phyloP scores from a whole-genome alignment of 2,329 filamentous ascomycete species.

The Claviceps humidiphila region DNA sequence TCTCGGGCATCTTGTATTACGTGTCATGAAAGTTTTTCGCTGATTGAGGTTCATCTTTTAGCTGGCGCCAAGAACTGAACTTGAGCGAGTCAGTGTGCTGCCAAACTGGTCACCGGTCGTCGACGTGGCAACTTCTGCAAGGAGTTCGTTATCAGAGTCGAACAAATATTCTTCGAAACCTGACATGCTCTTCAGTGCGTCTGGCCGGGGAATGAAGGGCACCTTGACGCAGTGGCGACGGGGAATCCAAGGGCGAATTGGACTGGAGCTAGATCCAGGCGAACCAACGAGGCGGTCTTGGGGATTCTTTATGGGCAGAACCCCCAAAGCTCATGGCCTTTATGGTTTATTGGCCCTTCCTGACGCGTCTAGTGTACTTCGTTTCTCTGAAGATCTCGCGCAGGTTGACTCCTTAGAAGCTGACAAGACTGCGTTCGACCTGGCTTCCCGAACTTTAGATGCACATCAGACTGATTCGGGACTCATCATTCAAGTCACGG shows the following conservation, averaged over 20 bases:
- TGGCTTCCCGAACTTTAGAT: constrained; percentile 38
- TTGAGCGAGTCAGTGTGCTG: constrained; percentile 33
- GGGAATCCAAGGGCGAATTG: constrained; percentile 57
- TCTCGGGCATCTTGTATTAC: constrained; percentile 7
- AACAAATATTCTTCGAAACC: constrained; percentile 16
- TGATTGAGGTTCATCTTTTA: constrained; percentile 13
- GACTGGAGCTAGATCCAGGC: constrained; percentile 39
- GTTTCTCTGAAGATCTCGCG: constrained; percentile 34
- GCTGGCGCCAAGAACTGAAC: constrained; percentile 41
- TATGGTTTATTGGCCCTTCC: constrained; percentile 35
- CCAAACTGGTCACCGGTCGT: constrained; percentile 49
- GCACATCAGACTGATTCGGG: constrained; percentile 23
- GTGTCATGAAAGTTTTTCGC: not conserved
- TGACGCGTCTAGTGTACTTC: constrained; percentile 33
- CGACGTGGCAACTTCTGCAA: constrained; percentile 32
- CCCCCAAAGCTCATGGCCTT: constrained; percentile 10
- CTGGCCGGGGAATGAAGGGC: constrained; percentile 48
- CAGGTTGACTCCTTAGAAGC: constrained; percentile 29
- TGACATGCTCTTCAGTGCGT: constrained; percentile 53
- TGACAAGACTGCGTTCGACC: constrained; percentile 34
- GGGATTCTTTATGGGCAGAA: constrained; percentile 27
- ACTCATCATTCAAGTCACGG: constrained; percentile 41
- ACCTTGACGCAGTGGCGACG: constrained; percentile 55
- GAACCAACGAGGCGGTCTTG: constrained; percentile 38
- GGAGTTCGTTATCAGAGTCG: not conserved